Conservation (phyloP, 345 rosid genomes). For the Schrenkiella parvula region DNA sequence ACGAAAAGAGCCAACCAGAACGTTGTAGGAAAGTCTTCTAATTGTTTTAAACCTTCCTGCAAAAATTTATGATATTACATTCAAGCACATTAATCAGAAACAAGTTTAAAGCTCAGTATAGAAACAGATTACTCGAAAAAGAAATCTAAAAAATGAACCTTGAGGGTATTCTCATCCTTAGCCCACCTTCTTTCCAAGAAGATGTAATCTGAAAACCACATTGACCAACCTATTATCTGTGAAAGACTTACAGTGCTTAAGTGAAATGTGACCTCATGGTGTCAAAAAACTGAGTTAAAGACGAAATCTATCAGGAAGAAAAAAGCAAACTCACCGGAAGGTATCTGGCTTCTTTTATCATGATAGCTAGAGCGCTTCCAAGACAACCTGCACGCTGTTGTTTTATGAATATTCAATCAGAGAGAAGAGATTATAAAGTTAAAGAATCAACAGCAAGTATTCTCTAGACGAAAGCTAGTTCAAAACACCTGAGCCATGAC, state of each 20-base stretch:
- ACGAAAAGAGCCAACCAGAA: conserved; percentile 60
- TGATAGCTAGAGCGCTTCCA: conserved; percentile 43
- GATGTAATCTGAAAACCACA: conserved; percentile 59
- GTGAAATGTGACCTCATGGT: not conserved
- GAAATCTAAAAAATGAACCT: too few relatives aligned
- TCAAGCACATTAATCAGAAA: too few relatives aligned
- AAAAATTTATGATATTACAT: too few relatives aligned
- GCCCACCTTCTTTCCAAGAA: conserved; percentile 57
- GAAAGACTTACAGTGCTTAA: not conserved
- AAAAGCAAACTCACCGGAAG: conserved; percentile 55
- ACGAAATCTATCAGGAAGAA: too few relatives aligned
- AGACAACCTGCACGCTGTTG: conserved; percentile 61
- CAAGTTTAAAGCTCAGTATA: not conserved
- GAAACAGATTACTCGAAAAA: not conserved
- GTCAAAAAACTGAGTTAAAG: too few relatives aligned
- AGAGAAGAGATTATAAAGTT: not conserved
- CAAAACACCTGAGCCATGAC: conserved; percentile 59
- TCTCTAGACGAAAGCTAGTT: too few relatives aligned
- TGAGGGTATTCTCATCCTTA: conserved; percentile 46
- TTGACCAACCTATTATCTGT: conserved; percentile 63
- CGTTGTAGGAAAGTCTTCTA: conserved; percentile 48
- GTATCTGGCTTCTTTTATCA: conserved; percentile 45
- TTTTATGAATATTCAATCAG: conserved; percentile 11
- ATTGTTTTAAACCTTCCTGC: conserved; percentile 47
- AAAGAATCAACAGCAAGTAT: too few relatives aligned